A percentile compares a stretch with the other conserved stretches of the same genome.
phyloP scores from a whole-genome alignment of 768 basidiomycete species.

The Mycena vitilis region DNA sequence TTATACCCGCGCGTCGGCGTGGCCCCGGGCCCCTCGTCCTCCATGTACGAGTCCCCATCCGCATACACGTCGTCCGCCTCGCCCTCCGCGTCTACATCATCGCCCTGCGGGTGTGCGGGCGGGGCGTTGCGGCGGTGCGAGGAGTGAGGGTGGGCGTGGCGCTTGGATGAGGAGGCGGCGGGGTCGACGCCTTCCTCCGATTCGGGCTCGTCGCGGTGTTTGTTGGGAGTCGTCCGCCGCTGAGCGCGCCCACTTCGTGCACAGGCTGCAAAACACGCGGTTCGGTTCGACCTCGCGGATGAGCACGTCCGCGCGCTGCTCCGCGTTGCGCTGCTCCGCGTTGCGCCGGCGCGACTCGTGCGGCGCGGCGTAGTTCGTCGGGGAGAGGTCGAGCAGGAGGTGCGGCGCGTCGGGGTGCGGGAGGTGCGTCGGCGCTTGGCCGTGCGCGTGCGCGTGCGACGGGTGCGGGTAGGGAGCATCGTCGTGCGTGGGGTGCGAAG shows the following conservation, averaged over 20 bases:
- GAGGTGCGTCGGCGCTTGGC: slow-evolving; percentile 31
- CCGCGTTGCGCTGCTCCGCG: slow-evolving; percentile 82
- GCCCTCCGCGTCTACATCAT: slow-evolving; percentile 46
- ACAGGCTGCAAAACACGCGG: slow-evolving; percentile 78
- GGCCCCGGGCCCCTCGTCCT: slow-evolving; percentile 37
- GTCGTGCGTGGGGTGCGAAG: slow-evolving; percentile 40
- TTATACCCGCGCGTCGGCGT: slow-evolving; percentile 25
- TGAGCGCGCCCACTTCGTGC: slow-evolving; percentile 88
- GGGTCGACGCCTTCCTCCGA: slow-evolving; percentile 44
- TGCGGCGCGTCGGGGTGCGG: slow-evolving; percentile 49
- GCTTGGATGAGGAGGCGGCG: neutral
- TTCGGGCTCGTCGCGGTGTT: slow-evolving; percentile 43
- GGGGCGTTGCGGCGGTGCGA: neutral
- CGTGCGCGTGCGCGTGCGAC: slow-evolving; percentile 21
- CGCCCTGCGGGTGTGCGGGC: slow-evolving; percentile 28
- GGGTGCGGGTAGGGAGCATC: no score
- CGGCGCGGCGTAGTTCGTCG: slow-evolving; percentile 64
- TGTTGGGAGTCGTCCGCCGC: no score
- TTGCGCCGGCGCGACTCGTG: slow-evolving; percentile 80
- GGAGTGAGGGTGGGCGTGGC: neutral
- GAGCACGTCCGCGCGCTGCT: slow-evolving; percentile 72
- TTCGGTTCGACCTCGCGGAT: slow-evolving; percentile 80
- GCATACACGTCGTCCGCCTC: slow-evolving; percentile 36
- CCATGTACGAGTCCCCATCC: slow-evolving; percentile 42
- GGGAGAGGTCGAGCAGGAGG: slow-evolving; percentile 67